phyloP scores from a whole-genome alignment of 2,329 filamentous ascomycete genomes.

The Aspergillus japonicus region DNA sequence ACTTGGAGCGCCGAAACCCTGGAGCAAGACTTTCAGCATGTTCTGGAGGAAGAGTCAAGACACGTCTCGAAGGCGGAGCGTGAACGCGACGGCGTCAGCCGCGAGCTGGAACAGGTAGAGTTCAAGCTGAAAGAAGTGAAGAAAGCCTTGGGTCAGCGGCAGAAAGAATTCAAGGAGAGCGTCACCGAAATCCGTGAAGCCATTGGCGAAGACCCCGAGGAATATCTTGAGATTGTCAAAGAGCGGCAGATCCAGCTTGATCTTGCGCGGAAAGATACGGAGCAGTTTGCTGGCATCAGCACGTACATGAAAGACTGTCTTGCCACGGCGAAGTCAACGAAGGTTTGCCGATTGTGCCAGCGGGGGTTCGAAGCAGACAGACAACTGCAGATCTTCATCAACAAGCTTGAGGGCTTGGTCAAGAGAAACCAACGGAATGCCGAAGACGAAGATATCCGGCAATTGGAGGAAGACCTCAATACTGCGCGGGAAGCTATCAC shows the following conservation, averaged over 20 bases:
- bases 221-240: slow-evolving; percentile 54
- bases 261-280: slow-evolving; percentile 60
- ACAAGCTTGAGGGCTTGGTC: slow-evolving; percentile 62
- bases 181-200: slow-evolving; percentile 62
- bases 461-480: slow-evolving; percentile 62
- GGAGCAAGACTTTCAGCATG: slow-evolving; percentile 67
- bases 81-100: slow-evolving; percentile 66
- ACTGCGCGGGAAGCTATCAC: slow-evolving; percentile 62
- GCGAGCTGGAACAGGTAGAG: slow-evolving; percentile 74
- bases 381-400: slow-evolving; percentile 62
- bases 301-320: slow-evolving; percentile 71
- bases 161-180: slow-evolving; percentile 61
- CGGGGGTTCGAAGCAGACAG: slow-evolving; percentile 63
- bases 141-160: slow-evolving; percentile 64
- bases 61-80: slow-evolving; percentile 65
- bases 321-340: slow-evolving; percentile 63
- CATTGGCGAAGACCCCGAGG: slow-evolving; percentile 51
- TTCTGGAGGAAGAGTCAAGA: slow-evolving; percentile 57
- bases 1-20: slow-evolving; percentile 70
- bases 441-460: slow-evolving; percentile 61
- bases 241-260: slow-evolving; percentile 54
- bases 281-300: slow-evolving; percentile 65
- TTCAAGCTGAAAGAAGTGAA: slow-evolving; percentile 67
- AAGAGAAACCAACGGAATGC: slow-evolving; percentile 54
- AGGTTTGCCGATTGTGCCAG: slow-evolving; percentile 74